Evolutionary conservation across 495 filamentous ascomycete genomes (phyloP).

Genomic region (Baudoinia panamericana): DNA sequence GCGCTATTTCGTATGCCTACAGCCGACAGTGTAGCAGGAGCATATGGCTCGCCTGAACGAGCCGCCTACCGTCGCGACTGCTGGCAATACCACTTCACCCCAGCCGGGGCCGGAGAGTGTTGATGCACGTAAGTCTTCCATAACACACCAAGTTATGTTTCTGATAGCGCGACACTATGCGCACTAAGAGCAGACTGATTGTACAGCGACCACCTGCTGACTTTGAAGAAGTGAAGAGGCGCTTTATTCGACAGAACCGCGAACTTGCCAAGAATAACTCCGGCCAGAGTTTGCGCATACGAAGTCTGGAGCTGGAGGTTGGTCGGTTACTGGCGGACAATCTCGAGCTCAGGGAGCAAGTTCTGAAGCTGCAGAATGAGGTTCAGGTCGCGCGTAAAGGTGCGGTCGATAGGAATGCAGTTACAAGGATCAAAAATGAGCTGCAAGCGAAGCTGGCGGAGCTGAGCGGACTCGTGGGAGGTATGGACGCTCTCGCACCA

Average conservation of each 20-base stretch:
- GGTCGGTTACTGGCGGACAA: slow-evolving; percentile 78
- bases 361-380: slow-evolving; percentile 60
- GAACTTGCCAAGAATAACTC: slow-evolving; percentile 86
- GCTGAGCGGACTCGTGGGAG: slow-evolving; percentile 42
- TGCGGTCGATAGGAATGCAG: slow-evolving; percentile 15
- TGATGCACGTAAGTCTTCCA: slow-evolving; percentile 56
- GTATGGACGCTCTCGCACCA: slow-evolving; percentile 4
- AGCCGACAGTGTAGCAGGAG: background rate
- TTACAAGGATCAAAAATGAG: slow-evolving; percentile 26
- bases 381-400: slow-evolving; percentile 28
- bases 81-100: background rate
- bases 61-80: slow-evolving; percentile 36
- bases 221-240: slow-evolving; percentile 54
- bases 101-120: slow-evolving; percentile 50
- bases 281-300: slow-evolving; percentile 78
- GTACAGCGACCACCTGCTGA: slow-evolving; percentile 15
- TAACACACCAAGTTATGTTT: background rate
- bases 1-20: slow-evolving; percentile 5
- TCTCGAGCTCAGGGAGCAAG: slow-evolving; percentile 63
- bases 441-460: slow-evolving; percentile 46
- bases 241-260: slow-evolving; percentile 84
- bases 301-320: slow-evolving; percentile 70
- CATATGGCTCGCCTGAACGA: slow-evolving; percentile 91
- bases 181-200: slow-evolving; percentile 14
- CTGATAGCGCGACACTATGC: slow-evolving; percentile 3